Base-by-base conservation (phyloP, 306 rosid genomes). In the Casuarina cunninghamiana region DNA sequence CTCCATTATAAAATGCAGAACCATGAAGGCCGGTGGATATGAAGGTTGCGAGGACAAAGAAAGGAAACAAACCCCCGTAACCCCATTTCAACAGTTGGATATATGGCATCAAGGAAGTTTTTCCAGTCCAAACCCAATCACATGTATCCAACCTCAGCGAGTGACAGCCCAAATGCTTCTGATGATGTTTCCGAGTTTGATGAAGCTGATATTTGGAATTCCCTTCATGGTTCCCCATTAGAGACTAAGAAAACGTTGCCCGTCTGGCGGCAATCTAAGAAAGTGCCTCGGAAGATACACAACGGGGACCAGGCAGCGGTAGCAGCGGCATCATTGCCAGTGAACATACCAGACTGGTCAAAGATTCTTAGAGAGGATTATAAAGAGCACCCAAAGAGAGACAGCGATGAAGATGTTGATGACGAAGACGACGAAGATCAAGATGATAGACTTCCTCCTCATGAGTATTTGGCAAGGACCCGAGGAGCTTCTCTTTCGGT, bases 311-410 rank as follows among this genome's bases (percentile, higher is more conserved):
- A 63, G 26, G 35, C 61, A 4, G 57, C 71, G 41, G 41, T 42
- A 17, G 46, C 67, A 2, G 37, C 90, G 2, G 55, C 88, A 0
- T 94, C 98, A 42, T 63, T 94, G 71, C 98, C 98, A 1, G 77
- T 94, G 45, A 91, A 87, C 71, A 78, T 94, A 53, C 98, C 98
- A 2, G 94, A 94, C 78, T 88, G 98, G 96, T 85, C 97, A 38
- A 83, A 91, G 88, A 88, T 94, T 79, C 83, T 89, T 78, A 91
- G 88, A 78, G 87, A 81, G 13, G 93, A 88, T 49, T 86, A 84
- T 78, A 79, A 77, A 75, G 88, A 84, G 54, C 82, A 83, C 5
- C 12, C 72, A 17, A 73, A 69, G 50, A 80, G 84, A 73, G 81
- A 67, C 1, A 75, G 69, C 53, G 88, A 74, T 8, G 88, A 67